Evolutionary conservation across 2,329 filamentous ascomycete species (phyloP).

Genomic region (Fusarium begoniae): DNA sequence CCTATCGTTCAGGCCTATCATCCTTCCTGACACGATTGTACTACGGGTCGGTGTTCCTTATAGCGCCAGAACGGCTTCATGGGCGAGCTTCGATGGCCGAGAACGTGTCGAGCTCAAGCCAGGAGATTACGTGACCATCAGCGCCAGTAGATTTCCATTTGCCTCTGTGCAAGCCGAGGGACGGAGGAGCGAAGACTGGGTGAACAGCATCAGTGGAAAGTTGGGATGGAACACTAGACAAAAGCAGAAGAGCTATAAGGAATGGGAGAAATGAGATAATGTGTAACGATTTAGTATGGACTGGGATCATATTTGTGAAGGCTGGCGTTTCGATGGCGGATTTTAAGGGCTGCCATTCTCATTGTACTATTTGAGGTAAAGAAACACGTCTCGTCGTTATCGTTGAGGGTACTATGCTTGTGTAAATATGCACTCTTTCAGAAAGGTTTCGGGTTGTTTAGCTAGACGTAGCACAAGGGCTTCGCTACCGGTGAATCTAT

Average conservation of each 20-base stretch:
- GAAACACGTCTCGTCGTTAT: not conserved
- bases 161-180: constrained; percentile 78
- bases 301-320: not conserved
- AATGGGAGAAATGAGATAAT: constrained; percentile 53
- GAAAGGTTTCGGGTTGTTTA: not conserved
- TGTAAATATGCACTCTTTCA: not conserved
- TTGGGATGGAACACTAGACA: constrained; percentile 84
- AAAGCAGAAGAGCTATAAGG: constrained; percentile 72
- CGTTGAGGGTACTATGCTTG: not conserved
- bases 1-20: constrained; percentile 94
- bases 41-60: constrained; percentile 94
- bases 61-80: constrained; percentile 85
- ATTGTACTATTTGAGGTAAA: not conserved
- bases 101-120: constrained; percentile 83
- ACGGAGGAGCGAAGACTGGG: constrained; percentile 78
- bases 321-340: constrained; percentile 4
- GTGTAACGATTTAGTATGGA: not conserved
- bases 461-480: not conserved
- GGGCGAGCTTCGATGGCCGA: constrained; percentile 97
- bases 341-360: not conserved
- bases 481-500: not conserved
- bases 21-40: constrained; percentile 95
- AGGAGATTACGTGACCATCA: constrained; percentile 87
- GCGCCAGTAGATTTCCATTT: constrained; percentile 82
- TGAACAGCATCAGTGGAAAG: constrained; percentile 82